phyloP scores from a whole-genome alignment of 176 grass and related monocot genomes.

The Raddia distichophylla region DNA sequence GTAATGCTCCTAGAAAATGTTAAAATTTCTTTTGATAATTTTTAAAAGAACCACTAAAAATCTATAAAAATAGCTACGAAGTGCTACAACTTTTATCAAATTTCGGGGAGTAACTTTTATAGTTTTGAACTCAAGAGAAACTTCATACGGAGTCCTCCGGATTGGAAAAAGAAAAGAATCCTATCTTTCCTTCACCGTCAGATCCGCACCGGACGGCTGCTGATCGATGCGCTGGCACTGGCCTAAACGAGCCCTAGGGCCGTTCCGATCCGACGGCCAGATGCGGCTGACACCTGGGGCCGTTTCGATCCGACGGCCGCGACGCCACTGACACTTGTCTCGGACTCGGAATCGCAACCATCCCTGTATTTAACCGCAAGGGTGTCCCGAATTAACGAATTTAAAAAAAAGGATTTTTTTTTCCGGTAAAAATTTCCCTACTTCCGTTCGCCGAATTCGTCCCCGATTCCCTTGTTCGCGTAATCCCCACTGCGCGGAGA shows the following conservation, averaged over 20 bases:
- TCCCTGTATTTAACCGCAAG: neutral
- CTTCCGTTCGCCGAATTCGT: slow-evolving; percentile 7
- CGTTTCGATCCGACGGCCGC: slow-evolving; percentile 21
- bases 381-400: neutral
- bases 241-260: neutral
- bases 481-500: slow-evolving; percentile 22
- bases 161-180: too few relatives aligned
- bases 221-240: neutral
- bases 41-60: too few relatives aligned
- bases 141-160: too few relatives aligned
- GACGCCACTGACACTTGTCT: slow-evolving; percentile 8
- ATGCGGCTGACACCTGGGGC: slow-evolving; percentile 12
- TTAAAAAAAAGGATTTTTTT: neutral
- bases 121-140: too few relatives aligned
- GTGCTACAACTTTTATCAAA: too few relatives aligned
- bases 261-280: slow-evolving; percentile 28
- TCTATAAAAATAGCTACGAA: too few relatives aligned
- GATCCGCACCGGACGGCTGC: neutral
- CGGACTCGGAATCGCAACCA: slow-evolving; percentile 17
- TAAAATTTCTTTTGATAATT: too few relatives aligned
- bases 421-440: neutral
- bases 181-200: neutral
- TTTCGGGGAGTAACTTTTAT: too few relatives aligned
- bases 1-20: too few relatives aligned
- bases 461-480: slow-evolving; percentile 11